Evolutionary conservation across 495 filamentous ascomycete genomes (phyloP).

Genomic region (Apodospora peruviana): DNA sequence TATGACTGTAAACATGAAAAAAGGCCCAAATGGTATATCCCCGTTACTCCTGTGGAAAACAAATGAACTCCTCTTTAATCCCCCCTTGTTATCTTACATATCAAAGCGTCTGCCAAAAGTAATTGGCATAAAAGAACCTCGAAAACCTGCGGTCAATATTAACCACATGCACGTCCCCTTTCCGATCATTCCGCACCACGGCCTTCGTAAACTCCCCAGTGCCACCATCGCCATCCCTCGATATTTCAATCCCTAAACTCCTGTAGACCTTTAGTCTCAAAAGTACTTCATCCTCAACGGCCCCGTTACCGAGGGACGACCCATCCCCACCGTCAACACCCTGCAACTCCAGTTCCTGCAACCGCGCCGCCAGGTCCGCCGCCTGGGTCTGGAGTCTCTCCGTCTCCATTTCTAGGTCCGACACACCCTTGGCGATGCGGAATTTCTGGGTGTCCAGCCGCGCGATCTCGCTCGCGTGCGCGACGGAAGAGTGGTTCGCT

Average conservation of each 20-base stretch:
- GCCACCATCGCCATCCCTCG: slow-evolving; percentile 64
- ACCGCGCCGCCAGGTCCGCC: slow-evolving; percentile 63
- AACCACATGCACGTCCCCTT: slow-evolving; percentile 90
- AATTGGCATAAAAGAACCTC: slow-evolving; percentile 87
- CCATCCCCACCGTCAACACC: slow-evolving; percentile 57
- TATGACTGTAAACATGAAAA: no score
- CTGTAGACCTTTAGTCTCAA: slow-evolving; percentile 88
- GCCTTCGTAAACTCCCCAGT: slow-evolving; percentile 77
- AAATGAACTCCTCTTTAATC: background rate
- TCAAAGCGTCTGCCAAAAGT: slow-evolving; percentile 81
- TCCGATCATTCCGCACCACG: slow-evolving; percentile 76
- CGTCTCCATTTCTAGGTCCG: slow-evolving; percentile 85
- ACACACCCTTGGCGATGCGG: slow-evolving; percentile 79
- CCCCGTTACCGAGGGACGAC: slow-evolving; percentile 10
- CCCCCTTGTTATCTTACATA: background rate
- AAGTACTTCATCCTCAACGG: slow-evolving; percentile 47
- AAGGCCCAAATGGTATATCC: no score
- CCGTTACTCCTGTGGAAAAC: no score
- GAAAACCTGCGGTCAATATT: slow-evolving; percentile 92
- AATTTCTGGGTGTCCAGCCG: slow-evolving; percentile 92
- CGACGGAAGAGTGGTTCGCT: slow-evolving; percentile 61
- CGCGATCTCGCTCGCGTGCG: slow-evolving; percentile 75
- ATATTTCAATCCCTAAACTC: slow-evolving; percentile 82
- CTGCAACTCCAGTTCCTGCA: slow-evolving; percentile 81
- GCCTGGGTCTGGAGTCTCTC: slow-evolving; percentile 81